Evolutionary conservation across 148 eudicot genomes (phyloP).

Genomic region (Silene latifolia): DNA sequence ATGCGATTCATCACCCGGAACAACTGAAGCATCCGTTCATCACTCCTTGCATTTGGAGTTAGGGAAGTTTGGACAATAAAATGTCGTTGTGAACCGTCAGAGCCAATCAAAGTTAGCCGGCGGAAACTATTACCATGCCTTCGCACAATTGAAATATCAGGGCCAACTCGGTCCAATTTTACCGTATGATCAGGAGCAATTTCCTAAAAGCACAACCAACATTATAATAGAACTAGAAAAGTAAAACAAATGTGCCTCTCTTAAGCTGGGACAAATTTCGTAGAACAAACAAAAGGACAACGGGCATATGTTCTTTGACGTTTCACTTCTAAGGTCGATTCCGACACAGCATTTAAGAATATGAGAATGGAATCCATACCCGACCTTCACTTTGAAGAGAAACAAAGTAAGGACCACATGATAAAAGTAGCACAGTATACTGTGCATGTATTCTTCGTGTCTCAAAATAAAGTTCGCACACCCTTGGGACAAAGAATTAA

Average conservation of each 20-base stretch:
- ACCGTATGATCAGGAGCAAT: conserved; percentile 97
- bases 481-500: too few relatives aligned
- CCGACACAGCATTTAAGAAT: too few relatives aligned
- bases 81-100: conserved; percentile 98
- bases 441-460: too few relatives aligned
- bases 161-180: conserved; percentile 94
- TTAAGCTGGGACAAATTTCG: too few relatives aligned
- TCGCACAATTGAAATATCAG: conserved; percentile 90
- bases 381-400: too few relatives aligned
- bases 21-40: conserved; percentile 95
- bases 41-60: conserved; percentile 96
- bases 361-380: too few relatives aligned
- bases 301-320: too few relatives aligned
- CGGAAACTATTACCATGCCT: conserved; percentile 98
- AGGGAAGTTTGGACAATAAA: conserved; percentile 92
- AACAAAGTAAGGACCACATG: too few relatives aligned
- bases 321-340: too few relatives aligned
- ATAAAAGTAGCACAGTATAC: too few relatives aligned
- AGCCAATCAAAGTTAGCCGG: conserved; percentile 92
- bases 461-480: too few relatives aligned
- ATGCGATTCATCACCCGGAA: conserved; percentile 94
- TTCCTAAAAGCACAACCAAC: conserved; percentile 40
- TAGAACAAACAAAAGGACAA: too few relatives aligned
- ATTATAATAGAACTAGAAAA: background rate
- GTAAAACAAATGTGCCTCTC: background rate